Base-by-base conservation (phyloP, 768 basidiomycete genomes). In the Pisolithus albus region DNA sequence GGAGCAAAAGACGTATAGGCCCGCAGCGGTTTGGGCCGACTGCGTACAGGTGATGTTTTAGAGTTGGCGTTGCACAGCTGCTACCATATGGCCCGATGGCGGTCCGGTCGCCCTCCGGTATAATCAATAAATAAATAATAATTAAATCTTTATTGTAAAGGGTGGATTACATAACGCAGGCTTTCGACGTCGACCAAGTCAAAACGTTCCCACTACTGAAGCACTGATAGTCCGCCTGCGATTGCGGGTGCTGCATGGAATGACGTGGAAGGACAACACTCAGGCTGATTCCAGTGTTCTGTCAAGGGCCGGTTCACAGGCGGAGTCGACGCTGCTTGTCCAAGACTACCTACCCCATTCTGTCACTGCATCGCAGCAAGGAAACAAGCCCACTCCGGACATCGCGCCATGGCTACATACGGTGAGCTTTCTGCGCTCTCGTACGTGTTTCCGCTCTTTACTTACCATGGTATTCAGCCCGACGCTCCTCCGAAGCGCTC, bases 401-500 rank as follows among this genome's bases (percentile, higher is more conserved):
- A 52, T 53, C 49, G 49, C 59, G 18, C 58, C 57, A 34, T 58
- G 57, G 57, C 19, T 41, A 1, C 32, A 47, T 21, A 34, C 32
- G 7, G 46, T 36, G 16, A 8, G 41, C 34, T 40, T 18, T 16
- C 1, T 41, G 0, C 49, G 39, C 28, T 9, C 43, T 26, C 48
- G 21, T 13, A 24, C 38, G 21, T 30, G 9, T 47, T 8, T 50
- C 47, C 28, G 15, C 10, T 51, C 49, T 49, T 55, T 56, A 63
- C 52, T 53, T 37, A 11, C 24, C 3, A 47, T 52, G 39, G 26
- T 39, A 49, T 49, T 18, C 36, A 37, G 28, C 42, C 37, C 32
- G 48, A 47, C 18, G 38, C 36, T 46, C 38, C 36, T 28, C 61
- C 53, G 57, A 57, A 53, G 41, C 61, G 68, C 3, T 32, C 60